Base-by-base conservation (phyloP, 331 rosid genomes). In the Acacia pycnantha region DNA sequence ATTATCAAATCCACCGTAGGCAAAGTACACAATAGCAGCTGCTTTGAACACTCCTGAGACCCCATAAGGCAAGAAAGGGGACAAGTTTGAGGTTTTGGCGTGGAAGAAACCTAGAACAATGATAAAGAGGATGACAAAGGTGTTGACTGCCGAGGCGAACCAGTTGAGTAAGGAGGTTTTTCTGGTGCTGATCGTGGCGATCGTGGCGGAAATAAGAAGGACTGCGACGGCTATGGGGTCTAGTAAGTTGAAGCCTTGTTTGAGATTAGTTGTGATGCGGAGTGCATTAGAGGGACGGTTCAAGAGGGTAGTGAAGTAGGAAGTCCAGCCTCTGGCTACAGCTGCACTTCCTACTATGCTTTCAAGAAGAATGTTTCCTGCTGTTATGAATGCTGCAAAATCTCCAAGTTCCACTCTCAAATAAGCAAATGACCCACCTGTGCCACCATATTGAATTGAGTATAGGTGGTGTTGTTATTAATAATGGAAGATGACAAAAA, bases 371-470 rank as follows among this genome's bases (percentile, higher is more conserved):
- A 93, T 89, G 81, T 91, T 91, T 59, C 89, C 97, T 2, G 97
- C 97, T 40, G 97, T 79, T 62, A 93, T 81, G 78, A 91, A 93
- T 19, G 97, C 97, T 51, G 78, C 90, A 73, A 93, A 93, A 64
- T 91, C 97, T 10, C 97, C 97, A 31, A 93, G 80, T 41, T 91
- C 97, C 71, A 93, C 85, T 81, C 93, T 87, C 8, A 93, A 75
- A 61, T 93, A 93, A 43, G 98, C 92, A 80, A 93, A 93, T 8
- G 97, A 92, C 4, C 97, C 97, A 26, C 97, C 97, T 58, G n/a
- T 51, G 21, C 48, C 13, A 44, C 13, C 48, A 44, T 44, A 44
- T 44, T 10, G 13, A 44, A 44, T 10, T 44, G 48, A 44, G 48
- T 44, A 11, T 11, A 9, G 4, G 2, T 44, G 4, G 11, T 5